Base-by-base conservation (phyloP, 108 stramenopile genomes). In the Cyclostephanos tholiformis region DNA sequence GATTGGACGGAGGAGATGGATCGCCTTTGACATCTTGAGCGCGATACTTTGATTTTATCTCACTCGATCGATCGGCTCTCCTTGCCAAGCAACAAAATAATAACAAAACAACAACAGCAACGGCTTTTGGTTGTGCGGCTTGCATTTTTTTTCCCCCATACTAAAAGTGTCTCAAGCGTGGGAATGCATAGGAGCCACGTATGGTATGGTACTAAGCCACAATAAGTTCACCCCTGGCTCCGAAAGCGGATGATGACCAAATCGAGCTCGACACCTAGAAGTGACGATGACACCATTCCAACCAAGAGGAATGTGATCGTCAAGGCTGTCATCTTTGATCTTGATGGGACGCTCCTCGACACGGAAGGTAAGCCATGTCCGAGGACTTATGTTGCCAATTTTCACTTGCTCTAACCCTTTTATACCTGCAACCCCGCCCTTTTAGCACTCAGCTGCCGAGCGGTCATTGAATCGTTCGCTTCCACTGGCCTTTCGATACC, bases 271-370 rank as follows among this genome's bases (percentile, higher is more conserved):
- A 58, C 27, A 27, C 26, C 30, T n/a, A n/a, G n/a, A 60, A 38
- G n/a, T 19, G 20, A 44, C n/a, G 61, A 62, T 6, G 20, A 10
- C 61, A 23, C 41, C 53, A 55, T 26, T 27, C 53, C 20, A 55
- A 26, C 53, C 9, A 26, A 14, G 13, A 46, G 16, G 44, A 46
- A 46, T 46, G 44, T 46, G 13, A 14, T 46, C 44, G 44, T 46
- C 44, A 46, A 46, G 44, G 44, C 44, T 14, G 27, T 58, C 30
- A 58, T 58, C 57, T 94, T 94, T 63, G 93, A 94, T 57, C 62
- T 94, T 25, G 93, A 94, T 50, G 93, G 93, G 13, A 94, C 93
- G 2, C 72, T 94, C 38, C 77, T 94, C 57, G 93, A 94, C 69
- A 94, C 93, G 17, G 44, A 46, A 46, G 44, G 44, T 46, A 14